Conservation (phyloP, 192 early-diverging fungal genomes). For the Gamsiella multidivaricata region DNA sequence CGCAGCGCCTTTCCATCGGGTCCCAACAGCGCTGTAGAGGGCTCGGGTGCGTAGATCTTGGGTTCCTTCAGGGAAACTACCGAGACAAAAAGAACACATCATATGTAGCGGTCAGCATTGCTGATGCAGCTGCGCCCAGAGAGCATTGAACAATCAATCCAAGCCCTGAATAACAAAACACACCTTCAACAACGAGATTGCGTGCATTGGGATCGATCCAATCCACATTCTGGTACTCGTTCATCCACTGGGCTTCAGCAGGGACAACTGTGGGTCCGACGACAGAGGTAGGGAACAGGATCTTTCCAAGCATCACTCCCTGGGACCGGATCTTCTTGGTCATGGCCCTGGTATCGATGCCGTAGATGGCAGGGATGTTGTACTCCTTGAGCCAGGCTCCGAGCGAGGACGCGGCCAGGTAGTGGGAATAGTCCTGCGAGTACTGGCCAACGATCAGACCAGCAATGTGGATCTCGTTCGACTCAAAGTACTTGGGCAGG, state of each 20-base stretch:
- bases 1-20: constrained; percentile 78
- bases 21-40: constrained; percentile 63
- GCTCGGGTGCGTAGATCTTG: constrained; percentile 77
- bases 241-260: constrained; percentile 65
- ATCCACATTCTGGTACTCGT: constrained; percentile 81
- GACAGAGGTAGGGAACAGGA: constrained; percentile 81
- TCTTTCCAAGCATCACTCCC: constrained; percentile 91
- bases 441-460: constrained; percentile 94
- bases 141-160: no score
- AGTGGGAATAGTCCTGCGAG: constrained; percentile 93
- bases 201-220: constrained; percentile 94
- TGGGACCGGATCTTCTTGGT: constrained; percentile 96
- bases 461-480: constrained; percentile 92
- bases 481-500: constrained; percentile 96
- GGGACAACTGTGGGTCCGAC: constrained; percentile 59
- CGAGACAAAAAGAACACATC: not conserved
- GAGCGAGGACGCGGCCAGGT: constrained; percentile 87
- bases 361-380: constrained; percentile 92
- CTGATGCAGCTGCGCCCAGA: no score
- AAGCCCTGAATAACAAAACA: not conserved
- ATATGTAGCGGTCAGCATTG: no score
- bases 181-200: constrained; percentile 91
- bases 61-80: constrained; percentile 85
- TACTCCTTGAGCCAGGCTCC: constrained; percentile 92
- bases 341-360: constrained; percentile 95